Evolutionary conservation across 139 green algal species (phyloP), one percentile per base, ranked within the genome.

Genomic region (Micractinium sp.): DNA sequence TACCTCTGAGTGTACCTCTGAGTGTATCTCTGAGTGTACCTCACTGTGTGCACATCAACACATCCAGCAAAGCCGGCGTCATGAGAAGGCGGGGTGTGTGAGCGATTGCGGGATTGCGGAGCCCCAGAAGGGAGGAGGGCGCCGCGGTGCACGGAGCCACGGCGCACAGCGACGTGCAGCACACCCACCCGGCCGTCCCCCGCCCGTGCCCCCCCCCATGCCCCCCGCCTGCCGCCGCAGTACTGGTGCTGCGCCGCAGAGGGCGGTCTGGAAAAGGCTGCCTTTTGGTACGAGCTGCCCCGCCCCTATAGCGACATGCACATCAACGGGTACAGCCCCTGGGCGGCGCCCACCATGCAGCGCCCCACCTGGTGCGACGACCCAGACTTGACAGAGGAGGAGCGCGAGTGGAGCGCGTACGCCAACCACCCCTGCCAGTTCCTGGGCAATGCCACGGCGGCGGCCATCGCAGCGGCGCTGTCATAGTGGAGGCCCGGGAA

Each of bases 371-470:
- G 33, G 33, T 80, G 74, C 74, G 74, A 80, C 74, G 39, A 33
- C 33, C 33, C 74, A 27, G 12, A 38, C 74, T 35, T 80, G 15
- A 53, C 33, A 13, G n/a, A 15, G 2, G 33, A 2, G 2, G 74
- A 80, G 74, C 35, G 33, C n/a, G 74, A 80, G 74, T 80, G 74
- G 74, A 80, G n/a, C 33, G 27, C n/a, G n/a, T 87, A 79, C 25
- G 35, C 82, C 35, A 87, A 87, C 82, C 82, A 87, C 38, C 82
- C 82, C 63, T 88, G 85, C 85, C 71, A 81, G 69, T 88, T 88
- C 71, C 71, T 88, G 71, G 33, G 1, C 4, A 82, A 88, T 14
- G n/a, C 69, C 31, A 81, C 53, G 0, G 85, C 69, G 14, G 71
- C 71, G 0, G 85, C 85, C 31, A 71, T 88, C 13, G 71, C 85